Conservation (phyloP, 1,284 basidiomycete genomes). For the Ceratobasidium sp. region DNA sequence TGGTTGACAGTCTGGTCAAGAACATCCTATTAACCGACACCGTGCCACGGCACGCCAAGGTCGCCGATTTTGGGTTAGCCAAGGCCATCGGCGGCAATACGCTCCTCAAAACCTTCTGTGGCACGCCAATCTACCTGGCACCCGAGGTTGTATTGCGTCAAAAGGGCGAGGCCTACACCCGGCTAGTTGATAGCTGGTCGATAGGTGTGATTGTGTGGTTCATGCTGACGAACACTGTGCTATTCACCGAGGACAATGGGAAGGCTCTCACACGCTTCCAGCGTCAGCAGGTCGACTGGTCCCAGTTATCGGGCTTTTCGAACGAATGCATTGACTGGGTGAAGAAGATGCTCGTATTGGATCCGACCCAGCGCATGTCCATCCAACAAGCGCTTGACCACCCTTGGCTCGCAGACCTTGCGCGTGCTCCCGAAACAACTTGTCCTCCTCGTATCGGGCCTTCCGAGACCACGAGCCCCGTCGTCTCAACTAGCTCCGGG, state of each 20-base stretch:
- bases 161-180: slow-evolving; percentile 76
- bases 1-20: not conserved
- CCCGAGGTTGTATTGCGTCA: slow-evolving; percentile 86
- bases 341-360: slow-evolving; percentile 60
- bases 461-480: slow-evolving; percentile 13
- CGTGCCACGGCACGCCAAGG: slow-evolving; percentile 73
- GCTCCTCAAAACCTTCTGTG: slow-evolving; percentile 76
- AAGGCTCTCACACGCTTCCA: slow-evolving; percentile 60
- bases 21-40: slow-evolving; percentile 30
- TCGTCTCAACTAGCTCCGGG: not conserved
- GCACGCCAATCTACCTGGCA: slow-evolving; percentile 85
- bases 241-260: slow-evolving; percentile 72
- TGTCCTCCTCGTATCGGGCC: slow-evolving; percentile 3
- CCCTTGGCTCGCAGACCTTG: slow-evolving; percentile 65
- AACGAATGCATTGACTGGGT: slow-evolving; percentile 62
- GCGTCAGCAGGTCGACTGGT: slow-evolving; percentile 73
- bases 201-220: slow-evolving; percentile 90
- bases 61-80: slow-evolving; percentile 94
- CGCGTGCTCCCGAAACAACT: not conserved
- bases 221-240: slow-evolving; percentile 77
- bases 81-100: slow-evolving; percentile 73
- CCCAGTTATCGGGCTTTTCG: slow-evolving; percentile 55
- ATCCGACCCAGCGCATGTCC: slow-evolving; percentile 68
- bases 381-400: slow-evolving; percentile 69
- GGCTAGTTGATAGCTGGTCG: slow-evolving; percentile 92